A percentile compares a stretch with the other conserved stretches of the same genome.
These are phyloP conservation scores for Daldinia sp. DNA, from an alignment of 2,329 filamentous ascomycete species.

Conservation along the genomic window DNA sequence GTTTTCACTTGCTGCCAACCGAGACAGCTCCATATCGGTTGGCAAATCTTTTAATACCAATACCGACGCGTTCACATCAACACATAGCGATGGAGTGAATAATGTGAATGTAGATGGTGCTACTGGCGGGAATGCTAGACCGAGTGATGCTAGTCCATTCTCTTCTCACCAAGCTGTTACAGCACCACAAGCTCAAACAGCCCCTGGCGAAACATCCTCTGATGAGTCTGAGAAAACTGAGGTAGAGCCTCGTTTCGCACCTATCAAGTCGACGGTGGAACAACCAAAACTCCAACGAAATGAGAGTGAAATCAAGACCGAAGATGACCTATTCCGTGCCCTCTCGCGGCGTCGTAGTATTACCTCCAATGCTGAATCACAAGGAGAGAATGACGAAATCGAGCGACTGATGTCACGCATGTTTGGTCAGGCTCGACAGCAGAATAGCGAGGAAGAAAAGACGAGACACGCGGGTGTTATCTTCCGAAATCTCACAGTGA, in stretches of 20 bases:
- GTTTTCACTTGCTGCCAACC: conserved; percentile 24
- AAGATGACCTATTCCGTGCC: conserved; percentile 65
- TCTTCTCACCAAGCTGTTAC: conserved; percentile 20
- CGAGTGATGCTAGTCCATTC: conserved; percentile 26
- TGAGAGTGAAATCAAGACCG: conserved; percentile 52
- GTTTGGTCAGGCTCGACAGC: conserved; percentile 74
- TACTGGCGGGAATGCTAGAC: not conserved
- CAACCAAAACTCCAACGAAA: conserved; percentile 42
- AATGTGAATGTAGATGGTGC: conserved; percentile 19
- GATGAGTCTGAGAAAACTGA: conserved; percentile 39
- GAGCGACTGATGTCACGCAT: conserved; percentile 75
- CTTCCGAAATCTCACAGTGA: conserved; percentile 77
- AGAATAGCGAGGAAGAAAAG: conserved; percentile 76
- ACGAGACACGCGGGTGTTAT: conserved; percentile 76
- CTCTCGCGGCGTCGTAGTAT: conserved; percentile 63
- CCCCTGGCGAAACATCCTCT: conserved; percentile 29
- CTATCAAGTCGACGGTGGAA: conserved; percentile 47
- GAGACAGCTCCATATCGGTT: conserved; percentile 12
- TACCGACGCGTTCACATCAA: conserved; percentile 12
- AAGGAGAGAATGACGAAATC: conserved; percentile 65
- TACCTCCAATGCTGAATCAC: conserved; percentile 46
- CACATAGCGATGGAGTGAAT: conserved; percentile 11
- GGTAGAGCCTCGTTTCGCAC: conserved; percentile 45
- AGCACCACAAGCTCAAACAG: conserved; percentile 3
- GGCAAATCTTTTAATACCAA: conserved; percentile 12